These are phyloP conservation scores for Pseudozyma thailandica DNA, from an alignment of 1,284 basidiomycete genomes.

Conservation along the genomic window DNA sequence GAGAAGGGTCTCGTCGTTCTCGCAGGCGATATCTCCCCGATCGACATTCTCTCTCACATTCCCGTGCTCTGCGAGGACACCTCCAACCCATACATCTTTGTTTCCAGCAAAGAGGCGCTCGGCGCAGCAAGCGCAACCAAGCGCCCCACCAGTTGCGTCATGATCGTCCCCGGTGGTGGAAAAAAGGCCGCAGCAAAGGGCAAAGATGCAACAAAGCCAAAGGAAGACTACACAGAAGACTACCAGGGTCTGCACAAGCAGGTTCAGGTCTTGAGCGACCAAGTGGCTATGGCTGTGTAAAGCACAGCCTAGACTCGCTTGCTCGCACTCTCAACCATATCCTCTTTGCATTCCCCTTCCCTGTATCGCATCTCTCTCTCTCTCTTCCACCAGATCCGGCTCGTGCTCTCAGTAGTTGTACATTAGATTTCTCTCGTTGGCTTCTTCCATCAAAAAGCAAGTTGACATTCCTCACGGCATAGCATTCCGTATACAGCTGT, in stretches of 20 bases:
- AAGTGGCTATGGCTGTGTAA: constrained; percentile 41
- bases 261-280: constrained; percentile 67
- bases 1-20: constrained; percentile 79
- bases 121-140: constrained; percentile 96
- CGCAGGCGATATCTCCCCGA: constrained; percentile 95
- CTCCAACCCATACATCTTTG: constrained; percentile 85
- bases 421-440: constrained; percentile 8
- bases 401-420: constrained; percentile 12
- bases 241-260: constrained; percentile 87
- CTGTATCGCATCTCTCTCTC: constrained; percentile 1
- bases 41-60: constrained; percentile 97
- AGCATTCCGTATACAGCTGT: too few species aligned
- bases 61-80: constrained; percentile 95
- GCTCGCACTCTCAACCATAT: not conserved
- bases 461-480: constrained; percentile 1
- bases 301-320: not conserved
- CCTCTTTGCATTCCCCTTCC: not conserved
- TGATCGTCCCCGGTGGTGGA: constrained; percentile 74
- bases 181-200: constrained; percentile 77
- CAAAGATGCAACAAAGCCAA: constrained; percentile 71
- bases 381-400: too few species aligned
- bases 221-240: constrained; percentile 82
- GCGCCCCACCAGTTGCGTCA: constrained; percentile 96
- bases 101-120: constrained; percentile 75
- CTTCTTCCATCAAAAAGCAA: too few species aligned